Percentiles rank a stretch among this genome's conserved stretches.
These are phyloP conservation scores for Arthrobotrys entomopaga DNA, from an alignment of 2,329 filamentous ascomycete species.

Conservation along the genomic window DNA sequence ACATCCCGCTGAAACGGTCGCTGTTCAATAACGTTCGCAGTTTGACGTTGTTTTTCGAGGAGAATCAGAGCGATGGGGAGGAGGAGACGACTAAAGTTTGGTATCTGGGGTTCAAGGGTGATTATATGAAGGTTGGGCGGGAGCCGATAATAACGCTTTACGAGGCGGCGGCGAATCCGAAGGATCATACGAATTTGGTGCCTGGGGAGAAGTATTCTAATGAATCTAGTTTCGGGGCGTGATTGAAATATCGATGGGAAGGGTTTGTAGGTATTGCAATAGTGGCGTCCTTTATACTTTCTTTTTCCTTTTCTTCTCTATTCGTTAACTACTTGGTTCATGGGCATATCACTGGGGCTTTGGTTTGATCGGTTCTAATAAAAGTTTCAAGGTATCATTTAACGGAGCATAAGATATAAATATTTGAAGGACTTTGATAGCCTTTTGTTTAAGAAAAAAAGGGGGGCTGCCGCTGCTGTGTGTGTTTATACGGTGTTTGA, in stretches of 20 bases:
- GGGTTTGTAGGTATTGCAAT: slow-evolving; percentile 7
- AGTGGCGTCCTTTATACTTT: too few species aligned
- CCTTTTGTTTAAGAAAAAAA: too few species aligned
- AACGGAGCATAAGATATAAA: neutral
- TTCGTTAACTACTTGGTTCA: too few species aligned
- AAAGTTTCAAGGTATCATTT: neutral
- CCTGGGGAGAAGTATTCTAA: slow-evolving; percentile 54
- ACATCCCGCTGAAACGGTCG: slow-evolving; percentile 86
- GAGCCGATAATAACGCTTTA: slow-evolving; percentile 89
- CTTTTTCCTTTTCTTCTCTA: too few species aligned
- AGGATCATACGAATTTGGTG: slow-evolving; percentile 73
- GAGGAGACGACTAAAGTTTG: slow-evolving; percentile 81
- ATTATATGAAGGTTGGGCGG: slow-evolving; percentile 86
- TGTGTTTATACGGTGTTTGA: too few species aligned
- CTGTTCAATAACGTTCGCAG: slow-evolving; percentile 86
- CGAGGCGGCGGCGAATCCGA: slow-evolving; percentile 91
- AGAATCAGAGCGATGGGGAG: slow-evolving; percentile 79
- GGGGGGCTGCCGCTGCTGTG: too few species aligned
- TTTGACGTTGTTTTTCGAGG: slow-evolving; percentile 85
- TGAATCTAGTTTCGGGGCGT: slow-evolving; percentile 36
- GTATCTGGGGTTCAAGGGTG: slow-evolving; percentile 92
- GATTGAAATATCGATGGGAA: neutral
- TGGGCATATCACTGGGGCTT: too few species aligned
- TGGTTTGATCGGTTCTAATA: neutral
- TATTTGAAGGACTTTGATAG: too few species aligned